Evolutionary conservation across 1,139 yeast genomes (phyloP), one percentile per base, ranked within the genome.

Genomic region (Zygotorulaspora mrakii): DNA sequence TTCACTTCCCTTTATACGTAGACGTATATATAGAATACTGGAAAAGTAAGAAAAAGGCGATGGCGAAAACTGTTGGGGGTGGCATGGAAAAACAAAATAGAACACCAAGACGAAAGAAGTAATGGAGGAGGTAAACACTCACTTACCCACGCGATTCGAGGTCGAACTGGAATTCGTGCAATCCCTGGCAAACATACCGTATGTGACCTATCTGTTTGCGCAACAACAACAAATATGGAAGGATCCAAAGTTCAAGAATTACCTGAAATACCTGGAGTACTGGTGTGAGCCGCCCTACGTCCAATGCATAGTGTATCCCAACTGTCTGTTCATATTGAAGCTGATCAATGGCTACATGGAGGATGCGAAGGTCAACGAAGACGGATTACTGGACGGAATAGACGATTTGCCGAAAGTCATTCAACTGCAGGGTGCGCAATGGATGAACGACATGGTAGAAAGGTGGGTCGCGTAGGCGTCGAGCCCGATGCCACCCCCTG

Each of bases 131-230:
- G 31, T 4, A 10, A 16, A 14, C 16, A 33, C 29, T 10, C 40
- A 42, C 7, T 49, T 55, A 11, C 89, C 91, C 6, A 77, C 83
- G 3, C 61, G 88, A 49, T 81, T 86, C 80, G 91, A 78, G 54
- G 76, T 82, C 11, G 89, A 82, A 53, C 66, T 82, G 30, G 89
- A 82, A 66, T 82, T 82, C 60, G 85, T 82, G 3, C 91, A 82
- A 60, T 79, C 89, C n/a, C 64, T 82, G 25, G 77, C 86, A 12
- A 82, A 82, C 54, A 72, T 81, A 40, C 89, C 79, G 50, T 82
- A 82, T 54, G 67, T 82, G 39, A 77, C 79, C 46, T 81, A 76
- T 53, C 64, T 82, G n/a, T 45, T 76, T 69, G 55, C 69, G 72
- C 44, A 73, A 70, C 59, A 57, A 28, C 56, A 54, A 33, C 52